These are phyloP conservation scores for Toxoplasma gondii DNA, from an alignment of 169 alveolate species.

Conservation along the genomic window DNA sequence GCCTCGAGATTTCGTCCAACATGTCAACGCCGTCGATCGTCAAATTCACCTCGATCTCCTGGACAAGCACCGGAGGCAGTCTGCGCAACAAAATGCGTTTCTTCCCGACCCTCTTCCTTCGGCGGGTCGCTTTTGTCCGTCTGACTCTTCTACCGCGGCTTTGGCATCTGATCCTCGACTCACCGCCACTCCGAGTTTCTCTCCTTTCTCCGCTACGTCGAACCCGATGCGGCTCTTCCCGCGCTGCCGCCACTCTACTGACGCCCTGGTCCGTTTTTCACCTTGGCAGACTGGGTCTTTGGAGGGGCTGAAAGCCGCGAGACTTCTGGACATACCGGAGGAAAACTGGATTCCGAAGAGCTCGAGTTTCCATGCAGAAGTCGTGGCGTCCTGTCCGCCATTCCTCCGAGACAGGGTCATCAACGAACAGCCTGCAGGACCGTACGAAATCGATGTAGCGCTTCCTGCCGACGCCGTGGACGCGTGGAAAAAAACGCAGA, in stretches of 20 bases:
- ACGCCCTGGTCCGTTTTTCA: neutral
- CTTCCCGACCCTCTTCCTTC: neutral
- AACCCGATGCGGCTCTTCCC: neutral
- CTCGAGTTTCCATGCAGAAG: constrained; percentile 19
- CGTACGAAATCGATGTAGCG: neutral
- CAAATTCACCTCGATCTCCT: neutral
- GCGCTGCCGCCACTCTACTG: neutral
- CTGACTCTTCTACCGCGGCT: neutral
- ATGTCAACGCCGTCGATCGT: neutral
- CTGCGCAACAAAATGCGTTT: constrained; percentile 7
- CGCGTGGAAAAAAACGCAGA: neutral
- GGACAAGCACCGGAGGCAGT: neutral
- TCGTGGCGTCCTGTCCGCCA: constrained; percentile 1
- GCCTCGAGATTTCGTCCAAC: constrained; percentile 5
- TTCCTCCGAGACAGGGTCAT: neutral
- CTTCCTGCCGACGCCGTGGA: neutral
- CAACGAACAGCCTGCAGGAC: constrained; percentile 34
- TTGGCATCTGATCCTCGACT: neutral
- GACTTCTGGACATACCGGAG: neutral
- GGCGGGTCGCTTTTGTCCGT: neutral
- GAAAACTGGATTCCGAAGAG: constrained; percentile 22
- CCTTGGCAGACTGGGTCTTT: constrained; percentile 40
- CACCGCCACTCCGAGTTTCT: neutral
- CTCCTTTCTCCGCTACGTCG: neutral
- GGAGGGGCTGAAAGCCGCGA: constrained; percentile 2